phyloP scores from a whole-genome alignment of 2,329 filamentous ascomycete genomes.

The Alternaria arbusti region DNA sequence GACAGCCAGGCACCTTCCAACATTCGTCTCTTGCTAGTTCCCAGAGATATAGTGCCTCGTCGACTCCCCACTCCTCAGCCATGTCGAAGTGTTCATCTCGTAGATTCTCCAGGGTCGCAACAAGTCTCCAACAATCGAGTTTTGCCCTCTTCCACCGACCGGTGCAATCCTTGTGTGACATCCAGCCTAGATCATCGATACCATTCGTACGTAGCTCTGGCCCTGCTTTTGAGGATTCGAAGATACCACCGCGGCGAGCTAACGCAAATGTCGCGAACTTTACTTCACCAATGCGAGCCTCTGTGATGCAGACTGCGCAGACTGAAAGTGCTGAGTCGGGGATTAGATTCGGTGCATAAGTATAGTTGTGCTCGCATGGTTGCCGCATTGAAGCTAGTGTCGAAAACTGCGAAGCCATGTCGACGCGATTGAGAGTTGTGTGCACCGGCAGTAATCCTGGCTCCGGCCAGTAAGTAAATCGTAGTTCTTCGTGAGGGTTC shows the following conservation, averaged over 20 bases:
- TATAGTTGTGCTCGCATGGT: background rate
- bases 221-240: background rate
- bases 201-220: background rate
- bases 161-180: background rate
- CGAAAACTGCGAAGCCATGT: background rate
- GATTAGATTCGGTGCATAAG: background rate
- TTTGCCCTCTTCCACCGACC: slow-evolving; percentile 5
- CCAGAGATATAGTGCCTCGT: slow-evolving; percentile 12
- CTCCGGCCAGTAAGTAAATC: background rate
- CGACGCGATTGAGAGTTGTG: background rate
- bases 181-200: background rate
- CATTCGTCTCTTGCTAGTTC: slow-evolving; percentile 6
- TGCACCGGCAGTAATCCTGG: background rate
- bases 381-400: background rate
- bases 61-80: background rate
- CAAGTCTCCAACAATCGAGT: slow-evolving; percentile 2
- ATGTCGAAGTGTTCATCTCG: background rate
- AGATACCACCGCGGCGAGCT: slow-evolving; percentile 18
- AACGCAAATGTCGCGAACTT: slow-evolving; percentile 8
- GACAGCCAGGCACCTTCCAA: slow-evolving; percentile 6
- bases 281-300: slow-evolving; percentile 10
- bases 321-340: background rate
- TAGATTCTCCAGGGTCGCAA: slow-evolving; percentile 12
- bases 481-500: background rate
- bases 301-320: slow-evolving; percentile 13